Base-by-base conservation (phyloP, 139 green algal genomes). In the Eudorina sp. region DNA sequence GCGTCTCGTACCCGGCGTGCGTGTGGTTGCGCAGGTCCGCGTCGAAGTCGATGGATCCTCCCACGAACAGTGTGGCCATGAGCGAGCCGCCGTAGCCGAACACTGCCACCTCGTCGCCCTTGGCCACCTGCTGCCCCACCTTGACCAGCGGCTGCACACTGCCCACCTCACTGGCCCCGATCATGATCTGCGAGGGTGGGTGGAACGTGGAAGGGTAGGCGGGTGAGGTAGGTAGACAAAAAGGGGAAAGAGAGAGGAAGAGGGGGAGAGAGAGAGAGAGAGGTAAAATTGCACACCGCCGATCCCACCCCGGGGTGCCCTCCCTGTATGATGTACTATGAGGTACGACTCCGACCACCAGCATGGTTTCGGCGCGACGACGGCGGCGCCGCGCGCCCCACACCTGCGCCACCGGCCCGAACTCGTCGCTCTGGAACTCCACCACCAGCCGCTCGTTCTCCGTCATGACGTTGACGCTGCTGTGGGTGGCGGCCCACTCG, bases 151-250 rank as follows among this genome's bases (percentile, higher is more conserved):
- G 53, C 43, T 58, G 34, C 29, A 89, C 66, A 43, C n/a, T 88
- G 66, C 89, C 89, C 25, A 92, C 89, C 38, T 92, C 83, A 53
- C 76, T 88, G 19, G 89, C 89, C 14, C 89, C 89, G 21, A 92
- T 88, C 89, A 89, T 89, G 13, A 89, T 75, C 89, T 90, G 83
- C n/a, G n/a, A n/a, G n/a, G n/a, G n/a, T n/a, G n/a, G n/a, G n/a
- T n/a, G n/a, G n/a, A n/a, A n/a, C n/a, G n/a, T n/a, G n/a, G n/a
- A n/a, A n/a, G n/a, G n/a, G n/a, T n/a, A n/a, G n/a, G n/a, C n/a
- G n/a, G n/a, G n/a, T n/a, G n/a, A n/a, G n/a, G n/a, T n/a, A n/a
- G n/a, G n/a, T n/a, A n/a, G n/a, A n/a, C n/a, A n/a, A n/a, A n/a
- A n/a, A n/a, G n/a, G n/a, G n/a, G n/a, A n/a, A n/a, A n/a, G n/a